Conservation (phyloP, 495 filamentous ascomycete genomes). For the Chaetomium cochliodes region DNA sequence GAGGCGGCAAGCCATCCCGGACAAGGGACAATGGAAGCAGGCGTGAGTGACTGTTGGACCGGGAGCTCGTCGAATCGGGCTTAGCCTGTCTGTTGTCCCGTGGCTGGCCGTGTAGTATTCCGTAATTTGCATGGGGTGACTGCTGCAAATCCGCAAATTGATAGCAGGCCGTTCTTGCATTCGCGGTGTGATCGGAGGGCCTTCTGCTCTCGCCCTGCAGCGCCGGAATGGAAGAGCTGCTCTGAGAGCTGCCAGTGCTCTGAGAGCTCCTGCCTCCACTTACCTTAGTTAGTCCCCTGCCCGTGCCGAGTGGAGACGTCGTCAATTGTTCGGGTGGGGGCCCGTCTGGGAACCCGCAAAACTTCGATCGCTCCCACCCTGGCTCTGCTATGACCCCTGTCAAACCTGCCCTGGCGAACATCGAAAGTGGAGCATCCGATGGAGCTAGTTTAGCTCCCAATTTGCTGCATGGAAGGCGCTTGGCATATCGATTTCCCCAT, state of each 20-base stretch:
- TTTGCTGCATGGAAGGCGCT: conserved; percentile 17
- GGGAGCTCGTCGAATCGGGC: conserved; percentile 4
- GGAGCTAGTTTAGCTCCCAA: conserved; percentile 1
- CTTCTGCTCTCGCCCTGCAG: conserved; percentile 1
- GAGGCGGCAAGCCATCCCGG: too few species aligned
- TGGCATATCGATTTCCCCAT: conserved; percentile 6
- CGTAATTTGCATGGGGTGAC: neutral
- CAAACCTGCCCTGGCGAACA: neutral
- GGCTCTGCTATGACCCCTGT: neutral
- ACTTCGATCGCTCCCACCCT: neutral
- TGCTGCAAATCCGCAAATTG: neutral
- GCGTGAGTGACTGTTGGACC: neutral
- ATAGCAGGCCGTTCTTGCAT: conserved; percentile 4
- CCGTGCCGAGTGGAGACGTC: neutral
- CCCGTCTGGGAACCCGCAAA: neutral
- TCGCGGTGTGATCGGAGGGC: neutral
- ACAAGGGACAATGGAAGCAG: too few species aligned
- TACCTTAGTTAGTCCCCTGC: too few species aligned
- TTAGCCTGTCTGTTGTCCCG: neutral
- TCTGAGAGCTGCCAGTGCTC: neutral
- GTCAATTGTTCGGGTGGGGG: conserved; percentile 8
- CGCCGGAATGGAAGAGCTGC: neutral
- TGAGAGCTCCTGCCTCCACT: too few species aligned
- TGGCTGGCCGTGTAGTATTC: neutral
- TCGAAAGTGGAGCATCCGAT: neutral